These are phyloP conservation scores for Acanthamoeba triangularis DNA, from an alignment of 208 protist genomes.

Conservation along the genomic window DNA sequence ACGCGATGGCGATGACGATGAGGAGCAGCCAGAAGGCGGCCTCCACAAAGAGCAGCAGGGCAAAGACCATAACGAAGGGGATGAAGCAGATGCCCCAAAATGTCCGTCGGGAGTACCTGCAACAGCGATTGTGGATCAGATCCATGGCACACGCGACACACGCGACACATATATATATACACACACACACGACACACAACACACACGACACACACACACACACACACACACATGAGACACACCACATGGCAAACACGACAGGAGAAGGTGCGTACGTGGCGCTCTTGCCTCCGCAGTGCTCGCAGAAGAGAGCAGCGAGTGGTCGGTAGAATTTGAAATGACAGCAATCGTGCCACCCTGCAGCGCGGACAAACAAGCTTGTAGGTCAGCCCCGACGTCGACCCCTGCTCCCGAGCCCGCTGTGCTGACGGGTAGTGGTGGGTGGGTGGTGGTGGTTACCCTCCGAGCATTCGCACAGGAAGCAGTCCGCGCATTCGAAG, in stretches of 20 bases:
- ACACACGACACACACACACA: background rate
- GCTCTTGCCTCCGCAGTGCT: conserved; percentile 43
- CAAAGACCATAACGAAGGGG: conserved; percentile 12
- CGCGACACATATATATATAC: too few relatives aligned
- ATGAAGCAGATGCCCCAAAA: conserved; percentile 67
- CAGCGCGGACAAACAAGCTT: too few relatives aligned
- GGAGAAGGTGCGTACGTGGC: background rate
- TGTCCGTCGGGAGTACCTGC: background rate
- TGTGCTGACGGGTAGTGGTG: too few relatives aligned
- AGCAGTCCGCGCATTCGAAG: conserved; percentile 44
- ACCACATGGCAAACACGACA: background rate
- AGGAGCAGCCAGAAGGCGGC: conserved; percentile 51
- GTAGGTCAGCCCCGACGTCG: too few relatives aligned
- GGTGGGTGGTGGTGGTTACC: too few relatives aligned
- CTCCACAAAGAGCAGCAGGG: conserved; percentile 23
- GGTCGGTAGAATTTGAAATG: background rate
- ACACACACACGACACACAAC: too few relatives aligned
- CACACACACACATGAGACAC: too few relatives aligned
- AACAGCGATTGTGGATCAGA: background rate
- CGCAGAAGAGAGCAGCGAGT: background rate
- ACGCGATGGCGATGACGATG: background rate
- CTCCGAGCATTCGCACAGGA: conserved; percentile 36
- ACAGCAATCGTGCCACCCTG: conserved; percentile 24
- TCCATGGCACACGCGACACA: too few relatives aligned
- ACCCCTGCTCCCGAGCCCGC: too few relatives aligned